Evolutionary conservation across 371 early-diverging fungal species (phyloP), one percentile per base, ranked within the genome.

Genomic region (Mortierella sp.): DNA sequence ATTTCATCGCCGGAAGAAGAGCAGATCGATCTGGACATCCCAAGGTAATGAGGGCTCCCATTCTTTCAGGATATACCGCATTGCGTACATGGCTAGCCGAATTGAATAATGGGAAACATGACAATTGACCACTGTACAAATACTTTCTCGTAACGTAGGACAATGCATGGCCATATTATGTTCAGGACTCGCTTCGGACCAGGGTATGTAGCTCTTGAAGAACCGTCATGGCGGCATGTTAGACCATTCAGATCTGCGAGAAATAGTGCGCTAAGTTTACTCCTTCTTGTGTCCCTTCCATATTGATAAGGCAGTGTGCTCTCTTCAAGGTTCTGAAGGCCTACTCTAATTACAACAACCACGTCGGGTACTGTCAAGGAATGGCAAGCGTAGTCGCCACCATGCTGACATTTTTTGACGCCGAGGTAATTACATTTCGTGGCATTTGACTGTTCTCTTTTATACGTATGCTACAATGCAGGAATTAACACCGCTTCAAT

Each of bases 351-450:
- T 96, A 94, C 73, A 98, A 98, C 88, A 75, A 89, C 26, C 96
- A 95, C 74, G 95, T 98, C 31, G 98, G 99, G 8, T 96, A 98
- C 86, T 98, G 98, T 82, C 98, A 98, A 90, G 98, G 98, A 11
- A 94, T 98, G 90, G 92, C 97, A 9, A 98, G 96, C 80, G 90
- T 98, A n/a, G 97, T 92, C 0, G 97, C 97, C 1, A 95, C 96
- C 14, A 86, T 98, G 87, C 88, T 98, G 74, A 90, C 96, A 82
- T 96, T 96, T 86, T 97, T 95, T 92, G 95, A 97, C 69, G 98
- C 97, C 78, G 98, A 97, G 91, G 96, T 91, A 87, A 57, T 48
- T 26, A 28, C 26, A 37, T 8, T 31, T 16, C 34, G 40, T 14
- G 11, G 28, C 2, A 10, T 37, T 16, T 19, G 50, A n/a, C 6